Percentiles rank a stretch among this genome's conserved stretches.
Evolutionary conservation across 2,329 filamentous ascomycete genomes (phyloP).

Genomic region (Colletotrichum falcatum): DNA sequence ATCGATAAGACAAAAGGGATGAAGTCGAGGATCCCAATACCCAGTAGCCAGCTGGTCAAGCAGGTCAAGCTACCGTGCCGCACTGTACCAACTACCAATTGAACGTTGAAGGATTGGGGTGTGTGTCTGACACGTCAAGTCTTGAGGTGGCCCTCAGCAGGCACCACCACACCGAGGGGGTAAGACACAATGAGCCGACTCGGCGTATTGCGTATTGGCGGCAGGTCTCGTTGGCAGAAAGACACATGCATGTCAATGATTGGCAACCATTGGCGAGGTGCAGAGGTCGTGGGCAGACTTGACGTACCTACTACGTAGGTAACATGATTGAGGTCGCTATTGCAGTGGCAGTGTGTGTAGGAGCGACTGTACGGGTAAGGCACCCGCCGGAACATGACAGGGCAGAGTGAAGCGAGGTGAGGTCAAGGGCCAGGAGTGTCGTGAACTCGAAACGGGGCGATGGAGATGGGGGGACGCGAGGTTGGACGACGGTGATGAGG

Average conservation of each 20-base stretch:
- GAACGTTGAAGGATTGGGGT: background rate
- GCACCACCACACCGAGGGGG: background rate
- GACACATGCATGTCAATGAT: background rate
- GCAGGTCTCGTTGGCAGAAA: background rate
- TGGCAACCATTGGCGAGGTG: constrained; percentile 3
- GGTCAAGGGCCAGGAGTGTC: background rate
- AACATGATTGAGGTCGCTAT: constrained; percentile 5
- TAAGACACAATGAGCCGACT: background rate
- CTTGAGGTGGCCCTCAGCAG: background rate
- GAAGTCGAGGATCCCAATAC: background rate
- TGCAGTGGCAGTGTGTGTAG: constrained; percentile 1
- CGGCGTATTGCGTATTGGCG: background rate
- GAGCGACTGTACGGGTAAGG: constrained; percentile 11
- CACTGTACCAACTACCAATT: background rate
- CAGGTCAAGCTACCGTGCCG: background rate
- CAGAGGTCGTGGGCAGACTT: constrained; percentile 6
- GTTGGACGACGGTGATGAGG: constrained; percentile 16
- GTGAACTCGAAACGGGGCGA: background rate
- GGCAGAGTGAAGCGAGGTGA: background rate
- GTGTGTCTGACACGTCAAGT: constrained; percentile 6
- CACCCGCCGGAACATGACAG: background rate
- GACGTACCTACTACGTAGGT: no score
- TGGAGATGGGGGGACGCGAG: background rate
- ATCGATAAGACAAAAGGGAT: background rate
- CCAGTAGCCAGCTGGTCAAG: background rate